Evolutionary conservation across 768 basidiomycete species (phyloP), one percentile per base, ranked within the genome.

Genomic region (Rhodosporidiobolus sp.): DNA sequence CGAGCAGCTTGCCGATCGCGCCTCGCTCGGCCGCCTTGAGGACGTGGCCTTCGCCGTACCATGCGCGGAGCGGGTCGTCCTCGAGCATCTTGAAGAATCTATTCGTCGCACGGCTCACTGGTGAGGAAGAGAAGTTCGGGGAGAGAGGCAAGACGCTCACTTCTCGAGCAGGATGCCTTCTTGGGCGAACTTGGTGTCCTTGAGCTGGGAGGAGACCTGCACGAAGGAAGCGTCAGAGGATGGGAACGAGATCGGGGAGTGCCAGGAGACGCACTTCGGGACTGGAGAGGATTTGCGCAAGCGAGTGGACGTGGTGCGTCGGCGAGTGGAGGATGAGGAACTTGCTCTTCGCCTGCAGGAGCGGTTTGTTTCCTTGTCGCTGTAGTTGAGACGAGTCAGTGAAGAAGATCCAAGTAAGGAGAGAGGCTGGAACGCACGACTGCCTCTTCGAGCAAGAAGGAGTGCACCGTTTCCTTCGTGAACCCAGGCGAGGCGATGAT

Each of bases 11-110:
- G 24, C 94, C 94, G 53, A 98, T 88, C 0, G 96, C 96, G 1
- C 94, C 94, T 60, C 96, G 85, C 79, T 94, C 91, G 48, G 91
- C 89, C 7, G 96, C 96, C 30, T 96, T 85, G 61, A 85, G 84
- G 66, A 99, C 96, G 81, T 99, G 96, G 60, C 91, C 89, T 20
- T 94, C 92, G 3, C 95, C 96, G 81, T 99, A 99, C 96, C 96
- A 99, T 9, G 96, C 96, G 65, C 96, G 86, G 84, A 94, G 88
- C 80, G 97, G 94, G 77, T 99, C 94, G 1, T 86, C 86, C 0
- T 90, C 92, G 38, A 98, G 86, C 93, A 94, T 98, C 81, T 97
- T 99, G 83, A 94, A 94, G 83, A 99, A 99, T 76, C 94, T 97
- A 75, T 4, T 19, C 26, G 9, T 22, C 58, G 67, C 38, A 66